These are phyloP conservation scores for Psophocarpus tetragonolobus DNA, from an alignment of 306 rosid species.

Conservation along the genomic window DNA sequence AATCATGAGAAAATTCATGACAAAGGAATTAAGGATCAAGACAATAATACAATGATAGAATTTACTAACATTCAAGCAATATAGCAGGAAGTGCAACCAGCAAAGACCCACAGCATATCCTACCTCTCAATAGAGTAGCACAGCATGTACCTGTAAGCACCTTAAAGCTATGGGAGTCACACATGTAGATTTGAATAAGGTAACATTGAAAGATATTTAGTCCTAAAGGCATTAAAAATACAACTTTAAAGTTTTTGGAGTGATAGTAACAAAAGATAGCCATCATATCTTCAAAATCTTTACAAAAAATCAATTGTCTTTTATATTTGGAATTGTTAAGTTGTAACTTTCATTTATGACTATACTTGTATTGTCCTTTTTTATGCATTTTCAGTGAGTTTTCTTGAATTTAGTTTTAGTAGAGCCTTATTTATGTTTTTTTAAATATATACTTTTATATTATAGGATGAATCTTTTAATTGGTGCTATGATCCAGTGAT, in stretches of 20 bases:
- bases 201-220: slow-evolving; percentile 24
- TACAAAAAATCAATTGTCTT: not conserved
- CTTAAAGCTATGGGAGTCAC: slow-evolving; percentile 70
- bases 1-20: slow-evolving; percentile 29
- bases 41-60: slow-evolving; percentile 51
- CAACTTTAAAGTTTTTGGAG: slow-evolving; percentile 32
- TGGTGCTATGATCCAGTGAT: not conserved
- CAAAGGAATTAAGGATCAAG: slow-evolving; percentile 37
- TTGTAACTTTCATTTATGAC: not conserved
- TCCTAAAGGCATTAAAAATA: slow-evolving; percentile 35
- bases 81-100: slow-evolving; percentile 73
- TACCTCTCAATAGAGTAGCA: slow-evolving; percentile 89
- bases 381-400: not conserved
- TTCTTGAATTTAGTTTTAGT: not conserved
- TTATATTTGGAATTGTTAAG: not conserved
- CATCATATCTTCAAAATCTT: slow-evolving; percentile 42
- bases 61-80: slow-evolving; percentile 75
- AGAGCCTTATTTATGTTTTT: not conserved
- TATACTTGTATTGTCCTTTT: not conserved
- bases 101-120: slow-evolving; percentile 81
- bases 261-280: slow-evolving; percentile 33
- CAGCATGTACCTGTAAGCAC: slow-evolving; percentile 85
- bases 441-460: not conserved
- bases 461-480: not conserved
- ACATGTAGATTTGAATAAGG: slow-evolving; percentile 44